A percentile compares a stretch with the other conserved stretches of the same genome.
Evolutionary conservation across 257 asterid species (phyloP).

Genomic region (Solanum lignicaule): DNA sequence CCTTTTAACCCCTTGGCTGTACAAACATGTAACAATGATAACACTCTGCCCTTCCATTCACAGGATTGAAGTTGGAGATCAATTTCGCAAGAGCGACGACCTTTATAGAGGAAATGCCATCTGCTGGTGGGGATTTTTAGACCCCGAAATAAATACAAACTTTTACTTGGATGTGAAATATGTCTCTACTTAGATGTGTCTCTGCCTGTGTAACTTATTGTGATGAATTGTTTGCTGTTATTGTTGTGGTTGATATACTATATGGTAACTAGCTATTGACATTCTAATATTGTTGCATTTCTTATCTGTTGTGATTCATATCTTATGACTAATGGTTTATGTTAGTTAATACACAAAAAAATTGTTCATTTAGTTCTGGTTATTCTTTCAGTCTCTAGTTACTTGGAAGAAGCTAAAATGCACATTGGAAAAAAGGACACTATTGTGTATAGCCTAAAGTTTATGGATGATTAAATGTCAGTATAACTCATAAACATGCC

Average conservation of each 20-base stretch:
- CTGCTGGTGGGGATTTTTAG: neutral
- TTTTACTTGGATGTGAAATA: neutral
- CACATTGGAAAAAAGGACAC: no score
- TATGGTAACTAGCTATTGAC: neutral
- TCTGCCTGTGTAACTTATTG: neutral
- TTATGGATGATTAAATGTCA: no score
- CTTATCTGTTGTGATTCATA: neutral
- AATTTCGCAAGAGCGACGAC: neutral
- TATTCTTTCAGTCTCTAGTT: neutral
- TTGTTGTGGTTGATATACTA: neutral
- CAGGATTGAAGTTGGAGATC: conserved; percentile 1
- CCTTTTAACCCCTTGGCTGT: neutral
- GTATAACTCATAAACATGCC: no score
- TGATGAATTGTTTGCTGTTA: neutral
- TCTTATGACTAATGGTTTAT: neutral
- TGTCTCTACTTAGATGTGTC: neutral
- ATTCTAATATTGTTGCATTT: neutral
- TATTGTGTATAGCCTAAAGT: no score
- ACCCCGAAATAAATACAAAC: neutral
- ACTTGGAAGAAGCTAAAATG: neutral
- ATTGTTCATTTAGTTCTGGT: neutral
- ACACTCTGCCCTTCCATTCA: neutral
- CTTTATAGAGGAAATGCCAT: neutral
- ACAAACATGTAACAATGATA: neutral
- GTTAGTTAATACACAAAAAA: neutral